phyloP scores from a whole-genome alignment of 2,329 filamentous ascomycete genomes.

The Aureobasidium zeae region DNA sequence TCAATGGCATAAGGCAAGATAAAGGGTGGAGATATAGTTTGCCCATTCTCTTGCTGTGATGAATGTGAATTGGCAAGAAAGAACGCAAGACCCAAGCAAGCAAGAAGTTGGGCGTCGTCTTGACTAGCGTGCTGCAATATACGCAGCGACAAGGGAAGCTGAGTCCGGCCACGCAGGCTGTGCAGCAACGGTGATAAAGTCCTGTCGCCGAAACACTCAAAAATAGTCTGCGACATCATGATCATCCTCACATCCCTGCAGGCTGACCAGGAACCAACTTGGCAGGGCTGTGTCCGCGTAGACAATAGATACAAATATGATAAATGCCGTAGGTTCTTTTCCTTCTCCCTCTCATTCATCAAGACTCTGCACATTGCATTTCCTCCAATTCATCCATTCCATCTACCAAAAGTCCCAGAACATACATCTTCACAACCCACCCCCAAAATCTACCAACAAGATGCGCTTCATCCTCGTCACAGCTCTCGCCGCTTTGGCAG shows the following conservation, averaged over 20 bases:
- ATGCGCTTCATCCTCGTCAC: conserved; percentile 14
- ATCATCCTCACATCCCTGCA: conserved; percentile 10
- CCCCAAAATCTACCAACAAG: not conserved
- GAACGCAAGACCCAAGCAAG: not conserved
- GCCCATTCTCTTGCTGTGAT: not conserved
- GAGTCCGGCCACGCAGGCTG: conserved; percentile 7
- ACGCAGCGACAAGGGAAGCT: not conserved
- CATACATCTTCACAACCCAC: not conserved
- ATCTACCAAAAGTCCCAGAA: not conserved
- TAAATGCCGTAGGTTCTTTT: not conserved
- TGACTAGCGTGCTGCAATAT: not conserved
- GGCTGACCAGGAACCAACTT: conserved; percentile 3
- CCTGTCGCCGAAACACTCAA: conserved; percentile 3
- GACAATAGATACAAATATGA: not conserved
- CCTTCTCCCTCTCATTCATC: not conserved
- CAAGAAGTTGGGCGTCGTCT: not conserved
- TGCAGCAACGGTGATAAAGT: conserved; percentile 11
- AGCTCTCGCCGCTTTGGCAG: conserved; percentile 4
- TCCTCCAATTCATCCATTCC: not conserved
- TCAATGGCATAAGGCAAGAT: not conserved
- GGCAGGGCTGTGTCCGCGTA: not conserved
- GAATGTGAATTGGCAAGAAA: not conserved
- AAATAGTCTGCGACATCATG: conserved; percentile 9
- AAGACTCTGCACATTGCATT: not conserved
- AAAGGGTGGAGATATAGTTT: not conserved